Conservation (phyloP, 2,329 filamentous ascomycete genomes). For the Eutypa lata region DNA sequence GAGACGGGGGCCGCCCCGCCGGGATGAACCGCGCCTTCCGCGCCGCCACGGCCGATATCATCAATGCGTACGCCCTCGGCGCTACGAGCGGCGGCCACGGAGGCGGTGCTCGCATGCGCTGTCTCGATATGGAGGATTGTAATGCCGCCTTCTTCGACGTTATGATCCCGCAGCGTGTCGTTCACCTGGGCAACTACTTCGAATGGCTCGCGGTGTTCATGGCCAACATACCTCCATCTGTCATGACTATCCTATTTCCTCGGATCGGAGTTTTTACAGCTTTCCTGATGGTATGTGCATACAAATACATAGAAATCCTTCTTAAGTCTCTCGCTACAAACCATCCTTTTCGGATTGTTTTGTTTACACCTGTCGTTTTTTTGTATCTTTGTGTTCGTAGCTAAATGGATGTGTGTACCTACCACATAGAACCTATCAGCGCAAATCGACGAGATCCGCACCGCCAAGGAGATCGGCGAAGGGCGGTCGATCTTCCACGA, state of each 20-base stretch:
- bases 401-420: no score
- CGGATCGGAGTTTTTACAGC: constrained; percentile 9
- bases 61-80: constrained; percentile 19
- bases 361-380: no score
- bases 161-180: constrained; percentile 9
- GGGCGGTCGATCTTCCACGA: constrained; percentile 20
- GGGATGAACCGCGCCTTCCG: constrained; percentile 14
- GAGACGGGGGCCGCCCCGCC: constrained; percentile 3
- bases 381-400: no score
- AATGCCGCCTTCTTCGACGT: constrained; percentile 24
- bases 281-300: constrained; percentile 11
- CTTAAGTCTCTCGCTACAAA: no score
- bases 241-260: constrained; percentile 18
- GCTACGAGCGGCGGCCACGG: neutral
- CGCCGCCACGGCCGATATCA: constrained; percentile 20
- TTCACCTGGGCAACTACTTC: constrained; percentile 19
- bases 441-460: constrained; percentile 15
- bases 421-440: constrained; percentile 9
- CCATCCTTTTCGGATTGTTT: no score
- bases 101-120: constrained; percentile 1
- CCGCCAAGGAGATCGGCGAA: constrained; percentile 16
- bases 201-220: constrained; percentile 18
- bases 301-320: no score
- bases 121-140: constrained; percentile 27
- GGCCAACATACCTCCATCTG: constrained; percentile 12